Conservation (phyloP, 2,329 filamentous ascomycete genomes). For the Microdochium nivale region DNA sequence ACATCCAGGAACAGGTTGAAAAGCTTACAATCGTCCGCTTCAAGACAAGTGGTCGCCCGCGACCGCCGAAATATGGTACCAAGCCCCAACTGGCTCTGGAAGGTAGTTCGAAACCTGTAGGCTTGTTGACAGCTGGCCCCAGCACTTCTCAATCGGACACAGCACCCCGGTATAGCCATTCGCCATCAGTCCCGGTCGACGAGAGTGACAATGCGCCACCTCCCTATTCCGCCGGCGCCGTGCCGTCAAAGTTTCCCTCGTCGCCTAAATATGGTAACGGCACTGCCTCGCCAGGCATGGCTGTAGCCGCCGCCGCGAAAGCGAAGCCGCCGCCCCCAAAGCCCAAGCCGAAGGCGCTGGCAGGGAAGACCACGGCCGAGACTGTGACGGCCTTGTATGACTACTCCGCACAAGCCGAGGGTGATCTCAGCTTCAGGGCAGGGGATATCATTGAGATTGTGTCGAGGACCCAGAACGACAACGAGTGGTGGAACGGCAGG, state of each 20-base stretch:
- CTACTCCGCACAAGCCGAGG: slow-evolving; percentile 90
- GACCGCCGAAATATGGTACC: slow-evolving; percentile 49
- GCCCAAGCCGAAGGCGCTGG: slow-evolving; percentile 53
- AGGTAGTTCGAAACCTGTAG: slow-evolving; percentile 20
- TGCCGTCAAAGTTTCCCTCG: slow-evolving; percentile 22
- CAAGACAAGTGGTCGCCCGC: slow-evolving; percentile 72
- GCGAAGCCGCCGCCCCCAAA: slow-evolving; percentile 70
- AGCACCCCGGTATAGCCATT: slow-evolving; percentile 7
- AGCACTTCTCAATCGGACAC: slow-evolving; percentile 12
- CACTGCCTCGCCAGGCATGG: slow-evolving; percentile 23
- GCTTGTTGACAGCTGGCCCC: slow-evolving; percentile 42
- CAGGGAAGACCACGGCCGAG: slow-evolving; percentile 56
- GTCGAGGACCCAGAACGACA: slow-evolving; percentile 74
- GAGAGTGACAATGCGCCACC: slow-evolving; percentile 49
- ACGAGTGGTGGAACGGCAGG: slow-evolving; percentile 95
- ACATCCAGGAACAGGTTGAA: slow-evolving; percentile 80
- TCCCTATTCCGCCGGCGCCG: slow-evolving; percentile 51
- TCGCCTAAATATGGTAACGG: slow-evolving; percentile 16
- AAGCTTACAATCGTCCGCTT: slow-evolving; percentile 79
- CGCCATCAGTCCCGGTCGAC: slow-evolving; percentile 9
- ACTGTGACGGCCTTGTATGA: slow-evolving; percentile 89
- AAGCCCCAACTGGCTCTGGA: slow-evolving; percentile 47
- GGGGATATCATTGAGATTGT: slow-evolving; percentile 89
- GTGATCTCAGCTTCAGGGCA: slow-evolving; percentile 81
- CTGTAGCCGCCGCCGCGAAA: slow-evolving; percentile 50